Conservation (phyloP, 352 stramenopile genomes). For the Thraustochytrium striatum region DNA sequence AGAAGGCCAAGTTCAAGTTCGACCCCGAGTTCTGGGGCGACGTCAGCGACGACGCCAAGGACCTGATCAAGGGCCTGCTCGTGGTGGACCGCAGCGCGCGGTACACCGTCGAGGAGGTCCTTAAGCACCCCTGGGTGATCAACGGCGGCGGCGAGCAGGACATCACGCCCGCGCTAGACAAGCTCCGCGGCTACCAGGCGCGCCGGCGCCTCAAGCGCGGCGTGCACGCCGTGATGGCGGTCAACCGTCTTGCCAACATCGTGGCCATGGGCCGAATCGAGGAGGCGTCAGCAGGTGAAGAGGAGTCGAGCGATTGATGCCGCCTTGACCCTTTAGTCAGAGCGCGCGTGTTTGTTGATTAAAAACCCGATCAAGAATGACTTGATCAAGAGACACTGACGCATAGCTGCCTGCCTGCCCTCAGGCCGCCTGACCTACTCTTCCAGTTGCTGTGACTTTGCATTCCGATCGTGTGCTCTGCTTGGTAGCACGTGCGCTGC, state of each 20-base stretch:
- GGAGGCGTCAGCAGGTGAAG: not conserved
- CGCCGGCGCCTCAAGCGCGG: conserved; percentile 23
- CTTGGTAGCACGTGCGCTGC: too few species aligned
- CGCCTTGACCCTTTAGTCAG: too few species aligned
- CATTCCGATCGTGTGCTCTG: too few species aligned
- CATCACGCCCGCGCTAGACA: conserved; percentile 24
- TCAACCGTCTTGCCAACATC: conserved; percentile 13
- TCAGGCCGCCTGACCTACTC: too few species aligned
- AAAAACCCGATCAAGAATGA: too few species aligned
- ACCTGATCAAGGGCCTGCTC: conserved; percentile 61
- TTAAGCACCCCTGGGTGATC: conserved; percentile 76
- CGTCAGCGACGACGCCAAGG: conserved; percentile 85
- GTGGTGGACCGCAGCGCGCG: conserved; percentile 52
- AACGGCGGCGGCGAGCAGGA: conserved; percentile 45
- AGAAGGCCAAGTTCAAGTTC: conserved; percentile 76
- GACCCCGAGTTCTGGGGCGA: conserved; percentile 82
- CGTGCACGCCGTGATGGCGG: conserved; percentile 20
- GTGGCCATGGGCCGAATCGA: not conserved
- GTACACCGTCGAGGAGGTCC: conserved; percentile 60
- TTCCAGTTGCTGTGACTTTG: too few species aligned
- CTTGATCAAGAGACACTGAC: too few species aligned
- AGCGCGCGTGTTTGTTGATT: too few species aligned
- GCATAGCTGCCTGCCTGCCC: too few species aligned
- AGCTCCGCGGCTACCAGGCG: conserved; percentile 36
- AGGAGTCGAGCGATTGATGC: too few species aligned